These are phyloP conservation scores for Sclerospora graminicola DNA, from an alignment of 352 stramenopile species.

Conservation along the genomic window DNA sequence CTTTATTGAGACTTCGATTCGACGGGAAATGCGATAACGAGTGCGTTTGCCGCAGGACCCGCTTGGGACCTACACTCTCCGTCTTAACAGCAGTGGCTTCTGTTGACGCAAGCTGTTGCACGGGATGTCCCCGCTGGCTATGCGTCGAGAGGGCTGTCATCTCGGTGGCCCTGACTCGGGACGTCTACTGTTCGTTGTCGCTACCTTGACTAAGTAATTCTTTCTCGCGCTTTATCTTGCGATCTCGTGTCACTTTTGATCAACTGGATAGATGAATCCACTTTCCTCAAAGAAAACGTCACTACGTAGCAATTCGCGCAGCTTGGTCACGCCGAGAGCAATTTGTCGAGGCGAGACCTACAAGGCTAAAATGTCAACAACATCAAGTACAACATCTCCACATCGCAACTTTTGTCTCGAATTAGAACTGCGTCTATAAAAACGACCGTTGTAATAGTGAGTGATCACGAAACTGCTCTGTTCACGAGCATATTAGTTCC, in stretches of 20 bases:
- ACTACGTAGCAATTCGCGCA: constrained; percentile 1
- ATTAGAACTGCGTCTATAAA: constrained; percentile 21
- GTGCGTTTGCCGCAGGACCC: no score
- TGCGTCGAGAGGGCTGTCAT: constrained; percentile 25
- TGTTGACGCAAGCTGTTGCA: constrained; percentile 13
- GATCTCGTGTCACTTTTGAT: constrained; percentile 32
- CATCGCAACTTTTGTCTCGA: constrained; percentile 18
- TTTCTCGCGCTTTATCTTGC: constrained; percentile 28
- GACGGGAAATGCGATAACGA: no score
- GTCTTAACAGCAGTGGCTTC: no score
- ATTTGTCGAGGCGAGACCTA: constrained; percentile 7
- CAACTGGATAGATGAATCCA: no score
- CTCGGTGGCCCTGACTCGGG: constrained; percentile 18
- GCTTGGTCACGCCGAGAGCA: constrained; percentile 1
- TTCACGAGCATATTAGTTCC: no score
- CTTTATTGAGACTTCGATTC: no score
- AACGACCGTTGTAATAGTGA: constrained; percentile 11
- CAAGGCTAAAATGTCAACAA: constrained; percentile 10
- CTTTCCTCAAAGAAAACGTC: constrained; percentile 3
- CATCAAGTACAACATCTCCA: constrained; percentile 12
- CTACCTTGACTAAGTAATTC: constrained; percentile 26
- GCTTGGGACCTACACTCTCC: no score
- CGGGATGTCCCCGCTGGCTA: constrained; percentile 20
- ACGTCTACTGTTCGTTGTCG: constrained; percentile 10
- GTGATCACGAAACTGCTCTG: constrained; percentile 11